Base-by-base conservation (phyloP, 805 yeast species). In the Saccharomyces jurei region DNA sequence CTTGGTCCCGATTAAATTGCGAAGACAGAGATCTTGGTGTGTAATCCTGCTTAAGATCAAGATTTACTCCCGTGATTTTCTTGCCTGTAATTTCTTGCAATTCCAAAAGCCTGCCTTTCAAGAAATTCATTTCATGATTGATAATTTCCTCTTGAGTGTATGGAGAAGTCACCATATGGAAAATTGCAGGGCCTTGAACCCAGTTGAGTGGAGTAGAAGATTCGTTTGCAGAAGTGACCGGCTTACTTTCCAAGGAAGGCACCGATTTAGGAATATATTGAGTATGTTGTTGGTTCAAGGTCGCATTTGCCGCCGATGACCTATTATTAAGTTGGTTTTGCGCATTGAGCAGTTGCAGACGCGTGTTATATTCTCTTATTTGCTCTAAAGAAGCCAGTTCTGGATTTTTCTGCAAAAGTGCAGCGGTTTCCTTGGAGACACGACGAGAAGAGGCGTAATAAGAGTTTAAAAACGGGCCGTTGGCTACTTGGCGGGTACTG, bases 161-260 rank as follows among this genome's bases (percentile, higher is more conserved):
- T 17, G 65, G 61, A 2, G 62, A 56, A 1, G 61, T 58, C 46
- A 60, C 54, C 36, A 60, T 59, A 50, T 67, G 69, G 46, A 65
- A 61, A 13, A 67, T 64, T 3, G 67, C 69, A 10, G 71, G 71
- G 2, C 69, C 69, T 54, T 66, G 67, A 21, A 66, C 63, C 66
- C 66, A 66, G 52, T 66, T 62, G 52, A 63, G 58, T 30, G 58
- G 58, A 31, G 53, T 41, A 2, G 57, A 53, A 17, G 48, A 50
- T 14, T 47, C 55, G 47, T 59, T 60, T 2, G 65, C 61, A 2
- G 65, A 56, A 5, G 58, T 54, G 1, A 62, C 66, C 1, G 63
- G 61, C 29, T 63, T 65, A 22, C 56, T 61, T 21, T 62, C 67
- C 22, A 63, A 59, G 46, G 50, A 56, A 44, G 57, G 64, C 11